phyloP scores from a whole-genome alignment of 345 rosid genomes.

The Limnanthes douglasii region DNA sequence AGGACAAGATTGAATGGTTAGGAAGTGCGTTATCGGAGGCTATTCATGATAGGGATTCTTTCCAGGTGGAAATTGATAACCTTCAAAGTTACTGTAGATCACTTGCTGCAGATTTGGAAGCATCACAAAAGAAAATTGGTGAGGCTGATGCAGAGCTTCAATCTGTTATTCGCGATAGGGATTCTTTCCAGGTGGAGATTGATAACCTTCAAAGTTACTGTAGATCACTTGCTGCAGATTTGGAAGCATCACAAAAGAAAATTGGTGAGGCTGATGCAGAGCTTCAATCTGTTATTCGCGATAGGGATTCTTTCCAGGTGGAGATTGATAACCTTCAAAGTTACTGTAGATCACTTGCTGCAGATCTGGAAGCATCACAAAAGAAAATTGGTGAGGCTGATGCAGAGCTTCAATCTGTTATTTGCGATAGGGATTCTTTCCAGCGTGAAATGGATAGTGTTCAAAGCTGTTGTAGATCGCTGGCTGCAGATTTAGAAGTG shows the following conservation, averaged over 20 bases:
- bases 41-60: slow-evolving; percentile 34
- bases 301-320: slow-evolving; percentile 44
- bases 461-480: slow-evolving; percentile 39
- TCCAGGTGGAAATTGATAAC: slow-evolving; percentile 45
- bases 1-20: slow-evolving; percentile 78
- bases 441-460: slow-evolving; percentile 45
- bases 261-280: slow-evolving; percentile 36
- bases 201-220: slow-evolving; percentile 44
- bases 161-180: slow-evolving; percentile 25
- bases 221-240: slow-evolving; percentile 44
- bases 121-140: slow-evolving; percentile 29
- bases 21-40: slow-evolving; percentile 57
- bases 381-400: slow-evolving; percentile 34
- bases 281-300: slow-evolving; percentile 35
- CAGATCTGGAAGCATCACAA: slow-evolving; percentile 52
- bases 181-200: slow-evolving; percentile 50
- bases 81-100: slow-evolving; percentile 46
- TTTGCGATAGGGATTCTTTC: slow-evolving; percentile 40
- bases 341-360: slow-evolving; percentile 36
- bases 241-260: slow-evolving; percentile 43
- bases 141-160: slow-evolving; percentile 41
- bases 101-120: slow-evolving; percentile 54
- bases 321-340: slow-evolving; percentile 49
- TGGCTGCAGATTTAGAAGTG: slow-evolving; percentile 57
- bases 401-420: slow-evolving; percentile 33